Evolutionary conservation across 768 basidiomycete species (phyloP), one percentile per base, ranked within the genome.

Genomic region (Pisolithus orientalis): DNA sequence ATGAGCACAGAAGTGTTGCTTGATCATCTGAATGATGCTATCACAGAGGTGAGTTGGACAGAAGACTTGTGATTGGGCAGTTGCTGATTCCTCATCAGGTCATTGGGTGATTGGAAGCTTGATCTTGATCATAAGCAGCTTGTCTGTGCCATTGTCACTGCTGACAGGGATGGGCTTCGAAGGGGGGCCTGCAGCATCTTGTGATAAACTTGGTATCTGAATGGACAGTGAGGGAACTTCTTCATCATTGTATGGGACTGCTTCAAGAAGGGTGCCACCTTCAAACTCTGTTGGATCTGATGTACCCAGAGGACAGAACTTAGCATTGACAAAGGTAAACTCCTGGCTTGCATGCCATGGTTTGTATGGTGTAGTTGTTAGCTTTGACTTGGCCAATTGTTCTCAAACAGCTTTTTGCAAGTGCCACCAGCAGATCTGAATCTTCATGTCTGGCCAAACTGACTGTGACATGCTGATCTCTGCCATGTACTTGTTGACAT

Each of bases 1-100:
- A 53, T 52, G 51, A 11, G 34, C 51, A 32, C 62, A 64, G 53
- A 59, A 64, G 45, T 62, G 55, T 16, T 38, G 27, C 47, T 62
- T 61, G 50, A 64, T 57, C 61, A 64, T 61, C 14, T 57, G 53
- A 11, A 64, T 51, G 39, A 64, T 58, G 25, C 21, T 14, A 25
- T 62, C 53, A 7, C 47, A 51, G 17, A 56, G 49, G 13, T 52
- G 32, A 5, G 39, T n/a, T 6, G 57, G 54, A 47, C 61, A 61
- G 49, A 60, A 62, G 44, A 54, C 60, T 44, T 44, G 51, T 17
- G 25, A 17, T 16, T 49, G n/a, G 9, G 38, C 25, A 49, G 11
- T 5, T 40, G 4, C 48, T 28, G 14, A 37, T 49, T 49, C 16
- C 5, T 39, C 38, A 14, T 39, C 38, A 27, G 48, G 29, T 47